Evolutionary conservation across 2,329 filamentous ascomycete genomes (phyloP).

Genomic region (Clathrospora elynae): DNA sequence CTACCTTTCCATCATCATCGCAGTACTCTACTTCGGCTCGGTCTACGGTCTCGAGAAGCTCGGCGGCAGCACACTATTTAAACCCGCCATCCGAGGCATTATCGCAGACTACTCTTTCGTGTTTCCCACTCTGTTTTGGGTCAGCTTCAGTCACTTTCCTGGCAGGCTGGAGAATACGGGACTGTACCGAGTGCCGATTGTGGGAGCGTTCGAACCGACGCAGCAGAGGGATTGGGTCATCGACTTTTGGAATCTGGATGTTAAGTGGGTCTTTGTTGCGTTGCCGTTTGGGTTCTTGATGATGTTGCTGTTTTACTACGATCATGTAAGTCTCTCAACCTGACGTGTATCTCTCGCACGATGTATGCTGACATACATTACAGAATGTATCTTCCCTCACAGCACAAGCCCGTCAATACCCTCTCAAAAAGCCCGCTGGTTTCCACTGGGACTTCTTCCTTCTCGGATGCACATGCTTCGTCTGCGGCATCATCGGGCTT

Average conservation of each 20-base stretch:
- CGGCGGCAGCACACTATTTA: constrained; percentile 53
- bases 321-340: constrained; percentile 51
- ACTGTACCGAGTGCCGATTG: constrained; percentile 52
- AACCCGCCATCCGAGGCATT: constrained; percentile 52
- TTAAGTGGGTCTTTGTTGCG: constrained; percentile 60
- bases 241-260: constrained; percentile 59
- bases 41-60: constrained; percentile 58
- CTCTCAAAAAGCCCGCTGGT: constrained; percentile 60
- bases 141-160: constrained; percentile 59
- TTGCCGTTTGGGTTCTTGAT: constrained; percentile 60
- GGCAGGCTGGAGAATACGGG: constrained; percentile 52
- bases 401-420: constrained; percentile 59
- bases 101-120: constrained; percentile 59
- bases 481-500: constrained; percentile 58
- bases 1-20: constrained; percentile 57
- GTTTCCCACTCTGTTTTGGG: constrained; percentile 59
- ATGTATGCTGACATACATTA: background rate
- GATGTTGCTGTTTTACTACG: constrained; percentile 63
- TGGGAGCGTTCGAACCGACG: constrained; percentile 56
- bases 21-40: constrained; percentile 58
- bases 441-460: constrained; percentile 65
- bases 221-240: constrained; percentile 56
- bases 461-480: constrained; percentile 59
- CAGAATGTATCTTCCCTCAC: constrained; percentile 59
- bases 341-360: background rate